Base-by-base conservation (phyloP, 306 rosid genomes). In the Arachis stenosperma region DNA sequence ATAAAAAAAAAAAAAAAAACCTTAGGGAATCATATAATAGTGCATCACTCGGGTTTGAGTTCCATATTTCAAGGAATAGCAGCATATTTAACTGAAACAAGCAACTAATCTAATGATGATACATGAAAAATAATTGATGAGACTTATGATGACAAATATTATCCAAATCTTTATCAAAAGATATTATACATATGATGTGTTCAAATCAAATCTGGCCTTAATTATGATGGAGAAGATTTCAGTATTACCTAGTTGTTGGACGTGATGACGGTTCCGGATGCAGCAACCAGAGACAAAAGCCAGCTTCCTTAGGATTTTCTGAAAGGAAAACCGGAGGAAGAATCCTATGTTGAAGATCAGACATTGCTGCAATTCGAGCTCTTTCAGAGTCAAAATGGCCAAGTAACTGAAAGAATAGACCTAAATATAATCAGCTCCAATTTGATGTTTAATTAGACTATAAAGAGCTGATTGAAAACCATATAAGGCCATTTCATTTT, bases 221-320 rank as follows among this genome's bases (percentile, higher is more conserved):
- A 52, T 52, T 37, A 39, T 27, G 48, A 61, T 77, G 72, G 61
- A 83, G 60, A 61, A 73, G 41, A 81, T 64, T 56, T 33, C 36
- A 52, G 70, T 56, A 73, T 58, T 85, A 93, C 98, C 98, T 86
- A 73, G 96, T 79, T 60, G 97, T 78, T 65, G 98, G 98, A 50
- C 97, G 93, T 60, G 90, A 86, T 69, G 92, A 86, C 51, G 89
- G 89, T 70, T 93, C 89, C 36, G 98, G 98, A 90, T 93, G 96
- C 72, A 93, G 80, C 56, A 93, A 83, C 96, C 93, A 91, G 78
- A 89, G 93, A 88, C 96, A 89, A 78, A 86, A 90, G 72, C 96
- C 98, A 86, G 96, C 92, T 88, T 93, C 98, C 86, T 78, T 89
- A 14, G 88, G 80, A 78, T 89, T 87, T 76, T 89, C 97, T 41